Conservation (phyloP, 768 basidiomycete species). For the Amanita exitialis region DNA sequence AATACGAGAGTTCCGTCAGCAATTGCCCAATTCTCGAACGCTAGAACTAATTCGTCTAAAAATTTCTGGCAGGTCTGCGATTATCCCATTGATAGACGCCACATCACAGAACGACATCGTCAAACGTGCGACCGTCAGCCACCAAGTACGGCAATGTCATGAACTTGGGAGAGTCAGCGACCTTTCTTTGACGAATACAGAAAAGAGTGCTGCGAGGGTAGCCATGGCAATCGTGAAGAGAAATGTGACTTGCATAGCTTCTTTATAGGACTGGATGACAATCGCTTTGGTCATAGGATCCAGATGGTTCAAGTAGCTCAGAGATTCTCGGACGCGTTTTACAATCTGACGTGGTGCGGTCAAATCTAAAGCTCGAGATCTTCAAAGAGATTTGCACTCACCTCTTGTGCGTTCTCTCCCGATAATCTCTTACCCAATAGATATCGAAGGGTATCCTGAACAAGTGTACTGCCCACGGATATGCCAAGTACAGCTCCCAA, state of each 20-base stretch:
- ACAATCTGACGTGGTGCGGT: constrained; percentile 27
- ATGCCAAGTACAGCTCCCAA: constrained; percentile 48
- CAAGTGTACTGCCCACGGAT: constrained; percentile 44
- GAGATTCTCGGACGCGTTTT: constrained; percentile 36
- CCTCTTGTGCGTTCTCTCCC: constrained; percentile 43
- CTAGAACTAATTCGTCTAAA: too few species aligned
- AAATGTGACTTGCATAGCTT: constrained; percentile 37
- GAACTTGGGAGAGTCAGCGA: constrained; percentile 14
- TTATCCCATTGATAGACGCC: too few species aligned
- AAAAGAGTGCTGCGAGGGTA: constrained; percentile 28
- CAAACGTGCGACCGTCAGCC: too few species aligned
- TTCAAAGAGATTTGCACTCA: constrained; percentile 14
- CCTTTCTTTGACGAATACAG: constrained; percentile 46
- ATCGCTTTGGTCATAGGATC: constrained; percentile 24
- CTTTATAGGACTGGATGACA: constrained; percentile 31
- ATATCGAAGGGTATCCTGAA: constrained; percentile 39
- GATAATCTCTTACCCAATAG: constrained; percentile 30
- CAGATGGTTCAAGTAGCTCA: constrained; percentile 34
- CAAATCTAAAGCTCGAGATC: neutral
- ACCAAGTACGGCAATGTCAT: neutral
- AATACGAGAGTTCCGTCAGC: too few species aligned
- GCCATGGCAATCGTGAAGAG: constrained; percentile 36
- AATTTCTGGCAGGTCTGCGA: too few species aligned
- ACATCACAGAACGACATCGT: too few species aligned
- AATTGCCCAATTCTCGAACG: too few species aligned